Evolutionary conservation across 2,329 filamentous ascomycete genomes (phyloP).

Genomic region (Sclerotinia spermophila): DNA sequence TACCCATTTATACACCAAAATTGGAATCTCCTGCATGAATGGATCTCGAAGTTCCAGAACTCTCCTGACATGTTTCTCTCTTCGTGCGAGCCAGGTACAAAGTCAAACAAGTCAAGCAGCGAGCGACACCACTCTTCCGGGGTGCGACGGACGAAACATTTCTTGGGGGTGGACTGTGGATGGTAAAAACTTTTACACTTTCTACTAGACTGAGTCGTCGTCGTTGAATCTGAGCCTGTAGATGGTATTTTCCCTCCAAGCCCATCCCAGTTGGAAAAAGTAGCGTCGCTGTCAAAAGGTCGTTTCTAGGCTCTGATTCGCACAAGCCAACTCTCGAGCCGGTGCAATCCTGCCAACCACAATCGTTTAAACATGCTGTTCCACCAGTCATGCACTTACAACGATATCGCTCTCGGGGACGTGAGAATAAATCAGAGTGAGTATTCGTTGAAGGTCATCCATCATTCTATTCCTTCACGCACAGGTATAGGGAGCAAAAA

Average conservation of each 20-base stretch:
- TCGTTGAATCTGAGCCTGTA: constrained; percentile 31
- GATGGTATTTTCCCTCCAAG: constrained; percentile 23
- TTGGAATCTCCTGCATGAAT: constrained; percentile 37
- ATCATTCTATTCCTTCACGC: not conserved
- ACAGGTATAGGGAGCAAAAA: constrained; percentile 2
- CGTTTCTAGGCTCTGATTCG: constrained; percentile 17
- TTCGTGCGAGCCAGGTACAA: constrained; percentile 22
- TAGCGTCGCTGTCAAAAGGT: constrained; percentile 18
- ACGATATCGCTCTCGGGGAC: not conserved
- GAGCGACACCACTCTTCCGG: constrained; percentile 5
- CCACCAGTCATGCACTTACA: constrained; percentile 7
- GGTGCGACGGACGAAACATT: constrained; percentile 11
- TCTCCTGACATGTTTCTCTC: constrained; percentile 23
- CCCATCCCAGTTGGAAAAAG: constrained; percentile 27
- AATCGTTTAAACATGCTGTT: constrained; percentile 17
- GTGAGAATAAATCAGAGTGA: not conserved
- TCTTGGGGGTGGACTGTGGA: not conserved
- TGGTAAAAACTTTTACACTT: constrained; percentile 16
- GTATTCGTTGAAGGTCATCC: not conserved
- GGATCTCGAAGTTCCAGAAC: constrained; percentile 23
- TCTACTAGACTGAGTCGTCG: constrained; percentile 25
- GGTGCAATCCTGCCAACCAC: constrained; percentile 15
- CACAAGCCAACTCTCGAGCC: constrained; percentile 1
- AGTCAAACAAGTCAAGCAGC: constrained; percentile 25
- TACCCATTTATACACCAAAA: constrained; percentile 27